These are phyloP conservation scores for Passiflora organensis DNA, from an alignment of 345 rosid genomes.

Conservation along the genomic window DNA sequence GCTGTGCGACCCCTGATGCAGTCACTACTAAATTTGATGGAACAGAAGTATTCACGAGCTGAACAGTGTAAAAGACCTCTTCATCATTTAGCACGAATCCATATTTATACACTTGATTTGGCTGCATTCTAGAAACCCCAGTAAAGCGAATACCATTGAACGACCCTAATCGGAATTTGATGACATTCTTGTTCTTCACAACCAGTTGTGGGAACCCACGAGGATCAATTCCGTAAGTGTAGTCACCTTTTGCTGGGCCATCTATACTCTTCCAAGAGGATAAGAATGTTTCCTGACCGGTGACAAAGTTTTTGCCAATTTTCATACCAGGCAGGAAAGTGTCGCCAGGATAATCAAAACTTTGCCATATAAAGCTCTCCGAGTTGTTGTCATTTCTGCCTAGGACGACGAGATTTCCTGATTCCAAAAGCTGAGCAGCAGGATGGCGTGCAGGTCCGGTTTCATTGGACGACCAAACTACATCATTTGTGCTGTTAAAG, in stretches of 20 bases:
- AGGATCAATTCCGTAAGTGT: conserved; percentile 3
- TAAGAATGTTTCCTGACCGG: background rate
- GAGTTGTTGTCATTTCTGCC: conserved; percentile 1
- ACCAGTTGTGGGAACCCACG: conserved; percentile 21
- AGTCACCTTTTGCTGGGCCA: conserved; percentile 18
- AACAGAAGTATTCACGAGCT: background rate
- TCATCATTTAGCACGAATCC: conserved; percentile 7
- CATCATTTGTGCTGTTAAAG: background rate
- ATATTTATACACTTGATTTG: background rate
- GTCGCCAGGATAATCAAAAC: conserved; percentile 6
- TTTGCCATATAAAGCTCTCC: conserved; percentile 3
- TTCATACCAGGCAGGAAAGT: conserved; percentile 14
- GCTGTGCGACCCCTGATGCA: conserved; percentile 4
- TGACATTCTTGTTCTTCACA: background rate
- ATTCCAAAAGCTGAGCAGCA: conserved; percentile 6
- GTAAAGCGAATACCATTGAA: conserved; percentile 20
- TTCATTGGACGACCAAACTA: conserved; percentile 9
- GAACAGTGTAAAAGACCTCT: conserved; percentile 9
- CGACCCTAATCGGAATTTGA: conserved; percentile 10
- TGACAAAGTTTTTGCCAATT: conserved; percentile 6
- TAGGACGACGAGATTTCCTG: conserved; percentile 11
- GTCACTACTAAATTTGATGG: conserved; percentile 8
- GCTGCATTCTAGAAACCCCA: background rate
- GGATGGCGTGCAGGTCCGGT: background rate
- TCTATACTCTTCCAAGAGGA: conserved; percentile 14